Percentiles rank a stretch among this genome's conserved stretches.
These are phyloP conservation scores for Fusarium mangiferae DNA, from an alignment of 2,329 filamentous ascomycete species.

Conservation along the genomic window DNA sequence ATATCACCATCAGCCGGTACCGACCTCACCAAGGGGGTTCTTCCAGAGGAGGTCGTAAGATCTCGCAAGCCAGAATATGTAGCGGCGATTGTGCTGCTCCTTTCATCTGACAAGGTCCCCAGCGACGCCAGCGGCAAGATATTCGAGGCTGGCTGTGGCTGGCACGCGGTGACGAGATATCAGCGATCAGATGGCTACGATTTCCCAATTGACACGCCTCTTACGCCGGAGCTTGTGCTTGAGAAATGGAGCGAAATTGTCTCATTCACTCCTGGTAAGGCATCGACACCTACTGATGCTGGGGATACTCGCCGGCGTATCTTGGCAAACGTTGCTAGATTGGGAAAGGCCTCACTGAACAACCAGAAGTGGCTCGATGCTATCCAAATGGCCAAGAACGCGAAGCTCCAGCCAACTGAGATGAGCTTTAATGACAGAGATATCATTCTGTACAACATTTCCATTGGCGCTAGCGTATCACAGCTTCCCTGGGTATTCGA, in stretches of 20 bases:
- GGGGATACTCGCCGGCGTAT: neutral
- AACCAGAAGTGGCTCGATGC: neutral
- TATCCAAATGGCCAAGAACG: neutral
- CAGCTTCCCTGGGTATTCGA: neutral
- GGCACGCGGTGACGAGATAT: neutral
- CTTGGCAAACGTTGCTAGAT: neutral
- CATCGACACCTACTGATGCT: neutral
- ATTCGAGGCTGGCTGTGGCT: neutral
- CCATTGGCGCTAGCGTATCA: neutral
- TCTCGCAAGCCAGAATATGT: neutral
- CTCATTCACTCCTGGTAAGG: neutral
- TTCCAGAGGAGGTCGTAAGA: neutral
- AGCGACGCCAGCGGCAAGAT: neutral
- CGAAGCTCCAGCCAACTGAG: neutral
- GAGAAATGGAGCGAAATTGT: neutral
- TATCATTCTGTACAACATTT: neutral
- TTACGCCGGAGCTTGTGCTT: neutral
- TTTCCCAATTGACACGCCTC: neutral
- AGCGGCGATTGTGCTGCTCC: neutral
- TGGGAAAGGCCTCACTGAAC: rapidly evolving
- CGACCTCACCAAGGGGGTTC: neutral
- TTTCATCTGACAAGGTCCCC: neutral
- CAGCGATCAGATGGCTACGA: neutral
- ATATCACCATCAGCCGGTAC: neutral
- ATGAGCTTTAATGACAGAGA: neutral